Base-by-base conservation (phyloP, 2,329 filamentous ascomycete genomes). In the Intubia oerlemansii region DNA sequence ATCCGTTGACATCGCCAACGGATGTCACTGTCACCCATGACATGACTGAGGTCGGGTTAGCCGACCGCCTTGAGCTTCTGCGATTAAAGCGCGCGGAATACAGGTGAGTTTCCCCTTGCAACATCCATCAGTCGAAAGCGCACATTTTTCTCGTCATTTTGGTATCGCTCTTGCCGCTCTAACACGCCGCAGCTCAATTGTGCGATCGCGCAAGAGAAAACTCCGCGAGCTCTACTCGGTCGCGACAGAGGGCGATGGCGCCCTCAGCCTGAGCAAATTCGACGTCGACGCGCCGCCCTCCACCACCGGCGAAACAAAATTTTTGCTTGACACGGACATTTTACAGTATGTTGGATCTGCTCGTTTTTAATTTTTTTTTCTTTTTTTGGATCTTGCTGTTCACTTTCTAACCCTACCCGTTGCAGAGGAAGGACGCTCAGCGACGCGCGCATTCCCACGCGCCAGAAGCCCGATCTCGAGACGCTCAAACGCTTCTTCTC, bases 141-240 rank as follows among this genome's bases (percentile, higher is more conserved):
- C 52, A 39, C 41, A 46, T 47, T 57, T 54, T 56, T 56, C 52
- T 55, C 55, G 59, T 58, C 41, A 44, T 41, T 49, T 51, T 40
- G 48, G 54, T 63, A 39, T 46, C 31, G 41, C 43, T 52, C 55
- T 53, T 29, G 44, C 35, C 33, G 32, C 59, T 44, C 51, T 67
- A 37, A 66, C 46, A 23, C 15, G 36, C 36, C 40, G 34, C 47
- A 76, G 70, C 55, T 61, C 65, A 65, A 72, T 75, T 64, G 67
- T 77, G 61, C 65, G 63, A 53, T 80, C 77, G 62, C 76, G 79
- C 54, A 88, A 90, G 67, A 73, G 80, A 53, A 90, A 90, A 62
- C 65, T 92, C 49, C 74, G 75, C 50, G 77, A 88, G 57, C 66
- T 92, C 44, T 91, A 77, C 59, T 63, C 66, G 42, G 67, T 78